Conservation (phyloP, 352 stramenopile species). For the Globisporangium paroecandrum region DNA sequence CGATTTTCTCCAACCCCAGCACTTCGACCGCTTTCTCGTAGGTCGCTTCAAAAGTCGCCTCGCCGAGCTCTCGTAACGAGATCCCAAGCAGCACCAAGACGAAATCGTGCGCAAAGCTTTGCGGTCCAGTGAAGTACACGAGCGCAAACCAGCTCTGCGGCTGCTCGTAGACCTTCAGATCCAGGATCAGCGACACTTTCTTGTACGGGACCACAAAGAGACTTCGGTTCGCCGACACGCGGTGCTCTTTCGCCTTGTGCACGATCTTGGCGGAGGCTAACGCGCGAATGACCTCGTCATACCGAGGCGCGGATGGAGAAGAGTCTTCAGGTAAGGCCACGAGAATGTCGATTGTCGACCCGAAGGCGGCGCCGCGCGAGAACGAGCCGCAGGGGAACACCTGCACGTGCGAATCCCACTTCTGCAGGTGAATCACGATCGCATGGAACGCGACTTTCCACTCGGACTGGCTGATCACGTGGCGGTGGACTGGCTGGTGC, state of each 20-base stretch:
- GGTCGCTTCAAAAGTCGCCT: conserved; percentile 57
- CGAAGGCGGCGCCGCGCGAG: conserved; percentile 58
- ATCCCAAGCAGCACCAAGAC: conserved; percentile 39
- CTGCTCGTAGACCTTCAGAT: conserved; percentile 62
- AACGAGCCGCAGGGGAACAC: conserved; percentile 74
- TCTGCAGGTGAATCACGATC: conserved; percentile 57
- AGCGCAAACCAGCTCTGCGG: conserved; percentile 67
- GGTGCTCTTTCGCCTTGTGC: conserved; percentile 22
- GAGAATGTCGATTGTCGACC: conserved; percentile 72
- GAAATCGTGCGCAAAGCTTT: conserved; percentile 46
- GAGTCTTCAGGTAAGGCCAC: conserved; percentile 33
- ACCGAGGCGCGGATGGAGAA: not conserved
- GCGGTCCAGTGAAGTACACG: conserved; percentile 73
- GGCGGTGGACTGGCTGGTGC: conserved; percentile 15
- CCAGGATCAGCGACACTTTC: conserved; percentile 43
- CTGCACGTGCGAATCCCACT: conserved; percentile 44
- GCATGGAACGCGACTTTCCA: conserved; percentile 66
- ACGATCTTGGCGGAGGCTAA: conserved; percentile 41
- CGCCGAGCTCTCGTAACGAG: conserved; percentile 38
- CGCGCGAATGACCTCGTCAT: conserved; percentile 38
- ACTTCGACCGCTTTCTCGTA: conserved; percentile 32
- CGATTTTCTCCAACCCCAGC: conserved; percentile 31
- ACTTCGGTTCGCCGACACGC: conserved; percentile 35
- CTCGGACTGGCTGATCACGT: conserved; percentile 51
- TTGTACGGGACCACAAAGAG: conserved; percentile 67